A percentile compares a stretch with the other conserved stretches of the same genome.
phyloP scores from a whole-genome alignment of 2,329 filamentous ascomycete species.

The Fusarium caatingaense region DNA sequence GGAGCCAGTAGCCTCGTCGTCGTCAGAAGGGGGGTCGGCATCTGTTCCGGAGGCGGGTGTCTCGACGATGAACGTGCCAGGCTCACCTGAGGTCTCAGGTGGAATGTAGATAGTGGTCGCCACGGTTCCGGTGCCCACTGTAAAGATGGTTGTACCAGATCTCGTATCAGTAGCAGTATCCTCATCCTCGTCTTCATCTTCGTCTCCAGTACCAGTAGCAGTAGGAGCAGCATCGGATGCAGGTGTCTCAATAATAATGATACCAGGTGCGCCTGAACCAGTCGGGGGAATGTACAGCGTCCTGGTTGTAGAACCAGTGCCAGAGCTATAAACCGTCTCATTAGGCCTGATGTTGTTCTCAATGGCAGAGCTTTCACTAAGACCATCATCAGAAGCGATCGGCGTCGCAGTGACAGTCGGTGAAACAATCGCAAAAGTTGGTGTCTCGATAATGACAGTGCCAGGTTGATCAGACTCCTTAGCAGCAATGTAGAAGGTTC shows the following conservation, averaged over 20 bases:
- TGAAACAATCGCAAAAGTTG: not conserved
- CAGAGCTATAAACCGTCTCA: not conserved
- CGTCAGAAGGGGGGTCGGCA: not conserved
- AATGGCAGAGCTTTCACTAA: not conserved
- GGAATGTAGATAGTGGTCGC: not conserved
- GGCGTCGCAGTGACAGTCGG: not conserved
- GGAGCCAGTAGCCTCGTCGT: not conserved
- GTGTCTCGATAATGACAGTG: slow-evolving; percentile 17
- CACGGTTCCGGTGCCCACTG: not conserved
- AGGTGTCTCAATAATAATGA: slow-evolving; percentile 6
- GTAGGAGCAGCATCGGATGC: accelerated
- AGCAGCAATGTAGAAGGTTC: slow-evolving; percentile 8
- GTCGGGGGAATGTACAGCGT: slow-evolving; percentile 7
- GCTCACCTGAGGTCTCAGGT: not conserved
- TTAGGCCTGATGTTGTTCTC: not conserved
- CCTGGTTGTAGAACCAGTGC: not conserved
- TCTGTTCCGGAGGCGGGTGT: not conserved
- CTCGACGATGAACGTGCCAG: slow-evolving; percentile 7
- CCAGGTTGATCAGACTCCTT: not conserved
- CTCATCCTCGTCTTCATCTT: not conserved
- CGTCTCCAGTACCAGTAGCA: not conserved
- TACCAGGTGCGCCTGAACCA: not conserved
- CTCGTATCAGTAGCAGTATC: not conserved
- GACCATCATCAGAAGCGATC: not conserved
- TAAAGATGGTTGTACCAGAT: slow-evolving; percentile 7